Evolutionary conservation across 176 grass and related monocot genomes (phyloP), one percentile per base, ranked within the genome.

Genomic region (Paspalum notatum): DNA sequence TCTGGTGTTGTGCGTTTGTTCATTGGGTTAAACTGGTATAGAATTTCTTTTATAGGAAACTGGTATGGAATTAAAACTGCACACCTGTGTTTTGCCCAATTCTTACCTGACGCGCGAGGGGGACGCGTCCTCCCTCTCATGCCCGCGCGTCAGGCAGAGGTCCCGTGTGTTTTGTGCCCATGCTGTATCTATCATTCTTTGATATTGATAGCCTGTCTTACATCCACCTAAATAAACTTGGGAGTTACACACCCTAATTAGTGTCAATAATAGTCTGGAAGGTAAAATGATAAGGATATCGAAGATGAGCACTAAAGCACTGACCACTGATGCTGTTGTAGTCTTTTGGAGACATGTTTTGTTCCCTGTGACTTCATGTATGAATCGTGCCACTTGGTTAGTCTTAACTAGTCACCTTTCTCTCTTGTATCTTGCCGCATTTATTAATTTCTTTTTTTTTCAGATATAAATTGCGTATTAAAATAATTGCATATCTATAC

Each of bases 271-370:
- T 59, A 48, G 8, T 82, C 6, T 3, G 0, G 4, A 17, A 47
- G 72, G 66, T 32, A 20, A 72, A 54, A 65, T 55, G 8, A 10
- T 12, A 61, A 24, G 92, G 96, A 79, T 83, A 89, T 71, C 87
- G 63, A 75, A 84, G 81, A 82, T 95, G 78, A 93, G 25, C 53
- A 80, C 22, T 42, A 26, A 53, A 14, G 56, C 32, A 32, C 32
- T 32, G 32, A 32, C 32, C 4, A 25, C 12, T 13, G 41, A 82
- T 78, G 16, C n/a, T 61, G 18, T 24, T 32, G 8, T 61, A 89
- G 77, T 71, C 55, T 72, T 82, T 57, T 22, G 4, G 72, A 13
- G 32, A 57, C 65, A 20, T 37, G 6, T 63, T 62, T 13, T 76
- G 38, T 76, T 46, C 47, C 12, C 58, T 2, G 0, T 39, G 7